Base-by-base conservation (phyloP, 495 filamentous ascomycete genomes). In the Trichoderma reesei region DNA sequence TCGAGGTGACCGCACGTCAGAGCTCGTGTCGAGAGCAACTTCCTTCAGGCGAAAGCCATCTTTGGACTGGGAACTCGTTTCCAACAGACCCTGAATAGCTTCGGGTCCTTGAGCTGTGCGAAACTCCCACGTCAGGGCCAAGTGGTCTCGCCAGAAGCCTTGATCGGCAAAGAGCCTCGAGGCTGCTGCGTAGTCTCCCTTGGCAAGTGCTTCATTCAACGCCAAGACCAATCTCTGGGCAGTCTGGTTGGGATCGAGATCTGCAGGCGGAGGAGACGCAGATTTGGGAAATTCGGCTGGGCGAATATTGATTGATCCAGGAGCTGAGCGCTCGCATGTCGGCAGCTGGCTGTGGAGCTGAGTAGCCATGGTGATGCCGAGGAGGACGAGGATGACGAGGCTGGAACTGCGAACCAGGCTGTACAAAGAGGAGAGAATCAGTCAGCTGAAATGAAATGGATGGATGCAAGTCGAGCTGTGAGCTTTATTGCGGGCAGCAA, bases 101-200 rank as follows among this genome's bases (percentile, higher is more conserved):
- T 77, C 69, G 8, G 69, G 73, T 5, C 85, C 82, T 60, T 86
- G 83, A 46, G 83, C 63, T 1, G 87, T 88, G 41, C 76, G 80
- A 60, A 86, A 70, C 59, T 84, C 78, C 84, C 84, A 89, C 36
- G 82, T 79, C 10, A 88, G 64, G 9, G 76, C 81, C 2, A 87
- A 76, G 67, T 86, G 83, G 63, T 88, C 86, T 6, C 85, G 78
- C 85, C 86, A 88, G 74, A 83, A 90, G 8, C 80, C 79, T 44
- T 82, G 76, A 4, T 75, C 69, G 16, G 84, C 71, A 68, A 89
- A 88, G 5, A 88, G 74, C 5, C 67, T 62, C 4, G 74, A 70
- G 31, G 77, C 41, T 3, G 68, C 67, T 3, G 69, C 69, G 18
- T 72, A 67, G 61, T 85, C 74, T 13, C 69, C 70, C 3, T 65